Evolutionary conservation across 257 asterid species (phyloP).

Genomic region (Coffea eugenioides): DNA sequence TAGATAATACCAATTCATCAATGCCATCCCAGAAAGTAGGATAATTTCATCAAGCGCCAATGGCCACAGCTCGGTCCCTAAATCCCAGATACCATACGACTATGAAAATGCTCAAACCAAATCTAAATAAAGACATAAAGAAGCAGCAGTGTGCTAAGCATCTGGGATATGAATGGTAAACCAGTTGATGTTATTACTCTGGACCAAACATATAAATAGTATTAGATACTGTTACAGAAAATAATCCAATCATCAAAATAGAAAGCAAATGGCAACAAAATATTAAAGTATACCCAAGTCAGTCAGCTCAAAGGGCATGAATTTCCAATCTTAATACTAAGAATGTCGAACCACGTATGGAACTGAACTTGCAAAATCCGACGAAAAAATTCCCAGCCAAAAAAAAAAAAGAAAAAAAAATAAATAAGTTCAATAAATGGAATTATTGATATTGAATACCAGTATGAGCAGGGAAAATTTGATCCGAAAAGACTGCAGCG

Average conservation of each 20-base stretch:
- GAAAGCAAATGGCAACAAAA: not conserved
- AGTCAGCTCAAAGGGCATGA: not conserved
- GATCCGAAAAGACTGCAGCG: slow-evolving; percentile 19
- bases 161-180: not conserved
- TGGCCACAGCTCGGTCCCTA: not conserved
- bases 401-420: not conserved
- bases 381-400: not conserved
- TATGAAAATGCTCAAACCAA: too few species aligned
- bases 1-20: not conserved
- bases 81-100: not conserved
- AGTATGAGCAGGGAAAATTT: slow-evolving; percentile 25
- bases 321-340: not conserved
- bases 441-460: slow-evolving; percentile 3
- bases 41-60: not conserved
- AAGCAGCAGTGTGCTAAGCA: not conserved
- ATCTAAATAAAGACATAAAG: not conserved
- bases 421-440: not conserved
- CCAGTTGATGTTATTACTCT: not conserved
- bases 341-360: not conserved
- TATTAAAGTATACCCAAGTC: not conserved
- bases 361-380: not conserved
- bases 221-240: not conserved
- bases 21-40: not conserved
- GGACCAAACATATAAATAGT: not conserved
- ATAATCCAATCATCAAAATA: not conserved